Conservation (phyloP, 768 basidiomycete species). For the Hygrocybe coccinea region DNA sequence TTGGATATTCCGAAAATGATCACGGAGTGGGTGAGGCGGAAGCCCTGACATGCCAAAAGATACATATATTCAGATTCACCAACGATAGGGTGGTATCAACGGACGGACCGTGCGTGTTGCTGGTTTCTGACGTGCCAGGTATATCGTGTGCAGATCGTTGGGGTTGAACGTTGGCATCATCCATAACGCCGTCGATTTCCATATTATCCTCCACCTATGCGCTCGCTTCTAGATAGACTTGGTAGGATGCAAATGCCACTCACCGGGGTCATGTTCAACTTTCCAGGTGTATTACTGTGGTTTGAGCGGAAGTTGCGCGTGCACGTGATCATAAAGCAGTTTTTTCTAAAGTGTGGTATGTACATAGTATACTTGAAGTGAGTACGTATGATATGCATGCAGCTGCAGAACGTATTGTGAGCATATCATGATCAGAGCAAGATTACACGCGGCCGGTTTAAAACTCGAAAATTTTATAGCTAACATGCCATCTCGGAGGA, state of each 20-base stretch:
- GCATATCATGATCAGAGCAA: too few species aligned
- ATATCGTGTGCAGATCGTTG: slow-evolving; percentile 16
- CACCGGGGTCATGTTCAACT: not conserved
- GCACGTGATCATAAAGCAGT: not conserved
- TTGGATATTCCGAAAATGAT: slow-evolving; percentile 68
- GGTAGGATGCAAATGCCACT: not conserved
- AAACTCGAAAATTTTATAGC: too few species aligned
- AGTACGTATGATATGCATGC: too few species aligned
- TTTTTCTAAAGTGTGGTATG: too few species aligned
- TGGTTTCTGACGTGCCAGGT: slow-evolving; percentile 7
- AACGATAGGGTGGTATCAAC: not conserved
- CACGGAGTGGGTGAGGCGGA: slow-evolving; percentile 30
- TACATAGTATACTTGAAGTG: too few species aligned
- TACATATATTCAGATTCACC: not conserved
- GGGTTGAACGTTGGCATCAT: slow-evolving; percentile 11
- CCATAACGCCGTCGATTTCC: slow-evolving; percentile 40
- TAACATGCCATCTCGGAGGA: too few species aligned
- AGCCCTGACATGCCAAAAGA: not conserved
- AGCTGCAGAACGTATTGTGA: too few species aligned
- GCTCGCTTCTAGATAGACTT: slow-evolving; percentile 8
- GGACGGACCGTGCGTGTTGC: not conserved
- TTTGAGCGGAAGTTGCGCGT: not conserved
- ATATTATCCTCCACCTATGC: slow-evolving; percentile 39
- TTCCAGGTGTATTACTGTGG: too few species aligned
- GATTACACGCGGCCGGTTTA: too few species aligned